Evolutionary conservation across 441 rosid genomes (phyloP).

Genomic region (Erodium chrysanthum): DNA sequence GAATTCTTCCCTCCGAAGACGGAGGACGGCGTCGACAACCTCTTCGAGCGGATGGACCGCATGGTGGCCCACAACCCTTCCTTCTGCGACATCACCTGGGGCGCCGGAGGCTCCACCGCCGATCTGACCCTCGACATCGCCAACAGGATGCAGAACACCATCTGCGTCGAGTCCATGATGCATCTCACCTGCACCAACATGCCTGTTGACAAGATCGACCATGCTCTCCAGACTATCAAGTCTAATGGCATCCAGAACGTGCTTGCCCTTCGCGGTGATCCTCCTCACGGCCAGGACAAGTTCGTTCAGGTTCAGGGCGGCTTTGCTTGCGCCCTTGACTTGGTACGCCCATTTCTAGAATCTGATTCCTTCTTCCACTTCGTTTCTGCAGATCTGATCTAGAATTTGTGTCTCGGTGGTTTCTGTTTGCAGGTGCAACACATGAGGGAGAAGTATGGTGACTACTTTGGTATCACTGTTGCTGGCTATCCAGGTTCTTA

Average conservation of each 20-base stretch:
- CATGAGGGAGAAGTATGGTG: slow-evolving; percentile 56
- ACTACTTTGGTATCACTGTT: slow-evolving; percentile 89
- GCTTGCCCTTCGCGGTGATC: slow-evolving; percentile 92
- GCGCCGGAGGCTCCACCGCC: slow-evolving; percentile 95
- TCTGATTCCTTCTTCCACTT: not conserved
- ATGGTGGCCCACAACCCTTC: slow-evolving; percentile 80
- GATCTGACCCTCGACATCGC: slow-evolving; percentile 88
- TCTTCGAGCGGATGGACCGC: slow-evolving; percentile 89
- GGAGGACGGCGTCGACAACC: slow-evolving; percentile 91
- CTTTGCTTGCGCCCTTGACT: slow-evolving; percentile 86
- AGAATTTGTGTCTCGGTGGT: slow-evolving; percentile 4
- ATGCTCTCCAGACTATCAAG: slow-evolving; percentile 67
- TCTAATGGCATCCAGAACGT: slow-evolving; percentile 92
- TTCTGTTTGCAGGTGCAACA: slow-evolving; percentile 51
- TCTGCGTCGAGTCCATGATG: slow-evolving; percentile 99
- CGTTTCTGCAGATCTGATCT: slow-evolving; percentile 10
- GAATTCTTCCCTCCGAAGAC: slow-evolving; percentile 98
- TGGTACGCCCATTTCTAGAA: slow-evolving; percentile 27
- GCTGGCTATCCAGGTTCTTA: slow-evolving; percentile 91
- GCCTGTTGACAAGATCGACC: slow-evolving; percentile 90
- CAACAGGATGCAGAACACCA: slow-evolving; percentile 81
- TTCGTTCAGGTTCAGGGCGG: slow-evolving; percentile 91
- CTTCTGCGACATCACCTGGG: slow-evolving; percentile 98
- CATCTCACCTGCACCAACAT: slow-evolving; percentile 95
- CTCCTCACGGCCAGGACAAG: slow-evolving; percentile 94